These are phyloP conservation scores for Apiospora phragmitis DNA, from an alignment of 2,329 filamentous ascomycete species.

Conservation along the genomic window DNA sequence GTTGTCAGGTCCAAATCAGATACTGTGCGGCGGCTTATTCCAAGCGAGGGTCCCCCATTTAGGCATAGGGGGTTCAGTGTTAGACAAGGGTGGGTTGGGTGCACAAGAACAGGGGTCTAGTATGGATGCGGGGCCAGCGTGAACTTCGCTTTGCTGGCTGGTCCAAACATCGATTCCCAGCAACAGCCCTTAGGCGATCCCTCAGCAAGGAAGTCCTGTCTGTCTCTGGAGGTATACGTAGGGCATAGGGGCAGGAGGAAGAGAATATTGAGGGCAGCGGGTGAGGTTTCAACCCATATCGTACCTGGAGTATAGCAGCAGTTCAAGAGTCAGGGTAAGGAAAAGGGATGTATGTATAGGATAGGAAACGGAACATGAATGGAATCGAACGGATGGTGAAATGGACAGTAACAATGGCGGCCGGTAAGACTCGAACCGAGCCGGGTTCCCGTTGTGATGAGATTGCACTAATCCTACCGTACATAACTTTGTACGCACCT, in stretches of 20 bases:
- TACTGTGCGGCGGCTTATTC: conserved; percentile 5
- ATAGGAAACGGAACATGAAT: not conserved
- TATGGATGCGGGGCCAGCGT: not conserved
- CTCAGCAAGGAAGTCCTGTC: not conserved
- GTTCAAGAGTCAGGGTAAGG: not conserved
- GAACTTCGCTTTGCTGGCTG: conserved; percentile 2
- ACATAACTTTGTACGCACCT: not conserved
- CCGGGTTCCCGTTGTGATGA: conserved; percentile 4
- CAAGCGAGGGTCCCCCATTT: not conserved
- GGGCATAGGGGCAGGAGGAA: not conserved
- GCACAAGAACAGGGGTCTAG: not conserved
- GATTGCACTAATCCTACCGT: not conserved
- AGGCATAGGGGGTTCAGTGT: not conserved
- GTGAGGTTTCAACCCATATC: not conserved
- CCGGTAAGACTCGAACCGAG: conserved; percentile 5
- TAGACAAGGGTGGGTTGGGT: not conserved
- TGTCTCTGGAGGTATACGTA: not conserved
- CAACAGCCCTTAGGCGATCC: not conserved
- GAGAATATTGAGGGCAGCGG: not conserved
- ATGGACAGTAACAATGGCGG: not conserved
- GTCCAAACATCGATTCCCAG: not conserved
- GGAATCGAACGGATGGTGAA: not conserved
- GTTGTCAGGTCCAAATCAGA: not conserved
- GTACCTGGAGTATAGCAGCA: not conserved
- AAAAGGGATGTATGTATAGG: not conserved